A percentile compares a stretch with the other conserved stretches of the same genome.
These are phyloP conservation scores for Aureobasidium leucospermi DNA, from an alignment of 2,329 filamentous ascomycete genomes.

Conservation along the genomic window DNA sequence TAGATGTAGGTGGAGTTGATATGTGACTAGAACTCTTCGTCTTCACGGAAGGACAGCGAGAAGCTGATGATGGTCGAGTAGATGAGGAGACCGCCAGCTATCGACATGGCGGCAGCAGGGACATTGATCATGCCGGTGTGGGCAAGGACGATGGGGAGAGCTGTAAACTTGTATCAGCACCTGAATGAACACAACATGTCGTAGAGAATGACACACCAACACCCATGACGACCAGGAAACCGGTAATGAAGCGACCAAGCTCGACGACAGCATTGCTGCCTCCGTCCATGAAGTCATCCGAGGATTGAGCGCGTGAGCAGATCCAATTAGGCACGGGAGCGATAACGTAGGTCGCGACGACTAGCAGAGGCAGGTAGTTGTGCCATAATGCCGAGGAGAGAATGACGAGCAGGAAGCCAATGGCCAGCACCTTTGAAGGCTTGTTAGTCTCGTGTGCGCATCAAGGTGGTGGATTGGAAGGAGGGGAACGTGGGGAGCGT, in stretches of 20 bases:
- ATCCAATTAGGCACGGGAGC: slow-evolving; percentile 97
- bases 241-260: slow-evolving; percentile 87
- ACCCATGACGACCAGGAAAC: slow-evolving; percentile 94
- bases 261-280: slow-evolving; percentile 79
- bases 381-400: slow-evolving; percentile 93
- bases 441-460: slow-evolving; percentile 7
- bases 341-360: slow-evolving; percentile 90
- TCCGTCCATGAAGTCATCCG: slow-evolving; percentile 91
- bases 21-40: slow-evolving; percentile 72
- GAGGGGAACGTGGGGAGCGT: slow-evolving; percentile 29
- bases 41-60: slow-evolving; percentile 95
- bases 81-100: slow-evolving; percentile 85
- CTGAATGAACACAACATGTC: not conserved
- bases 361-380: slow-evolving; percentile 89
- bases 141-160: slow-evolving; percentile 78
- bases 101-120: slow-evolving; percentile 90
- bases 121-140: slow-evolving; percentile 76
- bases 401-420: slow-evolving; percentile 97
- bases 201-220: slow-evolving; percentile 61
- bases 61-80: slow-evolving; percentile 98
- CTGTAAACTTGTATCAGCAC: slow-evolving; percentile 39
- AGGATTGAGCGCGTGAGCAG: slow-evolving; percentile 77
- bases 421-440: slow-evolving; percentile 68
- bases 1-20: slow-evolving; percentile 33
- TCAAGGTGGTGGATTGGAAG: not conserved